Evolutionary conservation across 2,329 filamentous ascomycete species (phyloP), one percentile per base, ranked within the genome.

Genomic region (Aureobasidium melanogenum): DNA sequence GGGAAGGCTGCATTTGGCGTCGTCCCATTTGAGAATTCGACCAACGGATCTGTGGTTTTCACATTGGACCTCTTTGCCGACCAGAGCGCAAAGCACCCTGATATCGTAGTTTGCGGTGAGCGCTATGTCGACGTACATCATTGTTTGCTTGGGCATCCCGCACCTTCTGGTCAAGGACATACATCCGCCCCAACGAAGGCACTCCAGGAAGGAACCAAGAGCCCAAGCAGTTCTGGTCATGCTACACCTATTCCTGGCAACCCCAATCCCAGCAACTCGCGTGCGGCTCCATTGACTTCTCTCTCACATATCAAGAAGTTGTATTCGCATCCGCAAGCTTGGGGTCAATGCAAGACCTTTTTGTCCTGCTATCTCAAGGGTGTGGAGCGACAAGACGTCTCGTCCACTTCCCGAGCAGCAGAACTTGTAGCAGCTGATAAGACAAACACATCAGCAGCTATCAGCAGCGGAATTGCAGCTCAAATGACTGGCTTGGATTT

Each of bases 261-360:
- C 52, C 48, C 61, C 15, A 61, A 44, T 14, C 60, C 63, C 8
- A 39, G 19, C 30, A 46, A 41, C 32, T 57, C 59, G 19, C 26
- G 38, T n/a, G 73, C 77, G 41, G 74, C 74, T 64, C 84, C 85
- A 3, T 67, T 81, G 41, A 68, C 71, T 56, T 75, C 77, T 64
- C 74, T 92, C 64, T 74, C 76, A 60, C 80, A 87, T 67, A 82
- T 97, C 69, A 83, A 81, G 67, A 87, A 87, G 69, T 75, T 99
- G 43, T 96, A 96, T 77, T 94, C 90, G 26, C 94, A 99, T 74
- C 92, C 93, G 10, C 94, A 99, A 75, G 94, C 91, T 30, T 96
- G 94, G 80, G 91, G 91, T 28, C 94, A 99, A 76, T 97, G 92
- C 74, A 85, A 86, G 47, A 74, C 71, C 9, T 96, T 96, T 74